phyloP scores from a whole-genome alignment of 108 stramenopile species.

The Licmophora abbreviata region DNA sequence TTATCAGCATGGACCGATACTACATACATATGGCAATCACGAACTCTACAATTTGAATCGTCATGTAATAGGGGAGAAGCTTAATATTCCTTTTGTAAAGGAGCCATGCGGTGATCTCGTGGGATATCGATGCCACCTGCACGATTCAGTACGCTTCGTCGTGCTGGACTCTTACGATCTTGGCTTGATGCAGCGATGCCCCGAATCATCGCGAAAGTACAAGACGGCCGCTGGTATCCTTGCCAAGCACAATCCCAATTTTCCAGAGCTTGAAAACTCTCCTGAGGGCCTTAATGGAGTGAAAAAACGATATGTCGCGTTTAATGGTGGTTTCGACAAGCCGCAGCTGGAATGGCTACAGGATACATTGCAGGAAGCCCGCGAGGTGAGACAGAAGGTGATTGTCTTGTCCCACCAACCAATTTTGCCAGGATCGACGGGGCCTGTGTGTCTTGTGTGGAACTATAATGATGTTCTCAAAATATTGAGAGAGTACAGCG shows the following conservation, averaged over 20 bases:
- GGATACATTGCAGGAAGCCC: conserved; percentile 30
- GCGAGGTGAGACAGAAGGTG: conserved; percentile 37
- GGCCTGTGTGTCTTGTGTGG: conserved; percentile 63
- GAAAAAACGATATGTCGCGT: conserved; percentile 68
- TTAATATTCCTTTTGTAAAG: conserved; percentile 58
- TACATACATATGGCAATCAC: conserved; percentile 85
- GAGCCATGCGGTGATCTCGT: conserved; percentile 47
- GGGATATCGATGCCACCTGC: conserved; percentile 17
- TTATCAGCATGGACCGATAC: conserved; percentile 40
- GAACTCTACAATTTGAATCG: conserved; percentile 81
- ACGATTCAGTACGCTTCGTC: conserved; percentile 40
- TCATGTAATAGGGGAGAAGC: conserved; percentile 26
- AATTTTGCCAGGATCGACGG: conserved; percentile 53
- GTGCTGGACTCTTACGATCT: conserved; percentile 74
- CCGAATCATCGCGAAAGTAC: conserved; percentile 31
- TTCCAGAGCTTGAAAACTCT: conserved; percentile 53
- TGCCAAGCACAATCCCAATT: conserved; percentile 59
- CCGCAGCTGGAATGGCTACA: conserved; percentile 68
- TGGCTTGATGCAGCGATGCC: conserved; percentile 48
- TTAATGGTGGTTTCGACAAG: conserved; percentile 67
- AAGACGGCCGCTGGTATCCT: conserved; percentile 47
- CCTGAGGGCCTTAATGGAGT: conserved; percentile 59
- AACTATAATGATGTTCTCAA: conserved; percentile 64
- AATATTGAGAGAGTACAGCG: conserved; percentile 40
- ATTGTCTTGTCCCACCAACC: conserved; percentile 73